A percentile compares a stretch with the other conserved stretches of the same genome.
These are phyloP conservation scores for Beta vulgaris DNA, from an alignment of 148 eudicot species.

Conservation along the genomic window DNA sequence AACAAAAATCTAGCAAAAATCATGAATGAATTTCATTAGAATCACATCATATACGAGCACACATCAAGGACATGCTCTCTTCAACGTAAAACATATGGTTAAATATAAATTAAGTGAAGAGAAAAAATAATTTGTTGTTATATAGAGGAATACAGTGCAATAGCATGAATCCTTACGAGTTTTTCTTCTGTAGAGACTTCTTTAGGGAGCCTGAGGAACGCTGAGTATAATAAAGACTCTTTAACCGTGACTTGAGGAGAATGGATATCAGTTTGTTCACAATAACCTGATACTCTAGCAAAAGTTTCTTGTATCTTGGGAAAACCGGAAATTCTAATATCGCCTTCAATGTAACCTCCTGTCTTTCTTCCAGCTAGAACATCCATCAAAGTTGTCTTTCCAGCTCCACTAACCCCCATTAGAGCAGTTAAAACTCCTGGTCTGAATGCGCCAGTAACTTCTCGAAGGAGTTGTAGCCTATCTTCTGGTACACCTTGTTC, in stretches of 20 bases:
- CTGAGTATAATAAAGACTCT: conserved; percentile 65
- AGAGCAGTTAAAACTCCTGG: conserved; percentile 77
- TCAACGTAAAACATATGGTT: neutral
- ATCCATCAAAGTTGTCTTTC: conserved; percentile 80
- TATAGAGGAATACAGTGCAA: too few relatives aligned
- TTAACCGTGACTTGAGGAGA: conserved; percentile 68
- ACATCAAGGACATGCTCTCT: neutral
- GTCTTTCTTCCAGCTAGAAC: conserved; percentile 74
- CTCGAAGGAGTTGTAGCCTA: conserved; percentile 63
- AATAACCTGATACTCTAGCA: conserved; percentile 75
- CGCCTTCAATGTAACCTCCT: conserved; percentile 71
- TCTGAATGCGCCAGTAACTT: conserved; percentile 64
- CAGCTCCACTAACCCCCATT: conserved; percentile 86
- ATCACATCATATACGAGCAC: neutral
- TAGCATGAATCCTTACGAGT: conserved; percentile 37
- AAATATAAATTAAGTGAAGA: neutral
- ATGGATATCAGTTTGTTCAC: conserved; percentile 73
- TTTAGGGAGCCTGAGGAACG: conserved; percentile 65
- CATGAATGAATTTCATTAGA: neutral
- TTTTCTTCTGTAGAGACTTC: conserved; percentile 59
- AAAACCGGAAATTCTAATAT: conserved; percentile 60
- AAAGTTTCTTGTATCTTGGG: conserved; percentile 69
- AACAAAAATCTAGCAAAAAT: conserved; percentile 45
- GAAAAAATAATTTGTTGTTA: too few relatives aligned
- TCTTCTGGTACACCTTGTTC: conserved; percentile 62